Conservation (phyloP, 495 filamentous ascomycete genomes). For the Penicillium pulvis region DNA sequence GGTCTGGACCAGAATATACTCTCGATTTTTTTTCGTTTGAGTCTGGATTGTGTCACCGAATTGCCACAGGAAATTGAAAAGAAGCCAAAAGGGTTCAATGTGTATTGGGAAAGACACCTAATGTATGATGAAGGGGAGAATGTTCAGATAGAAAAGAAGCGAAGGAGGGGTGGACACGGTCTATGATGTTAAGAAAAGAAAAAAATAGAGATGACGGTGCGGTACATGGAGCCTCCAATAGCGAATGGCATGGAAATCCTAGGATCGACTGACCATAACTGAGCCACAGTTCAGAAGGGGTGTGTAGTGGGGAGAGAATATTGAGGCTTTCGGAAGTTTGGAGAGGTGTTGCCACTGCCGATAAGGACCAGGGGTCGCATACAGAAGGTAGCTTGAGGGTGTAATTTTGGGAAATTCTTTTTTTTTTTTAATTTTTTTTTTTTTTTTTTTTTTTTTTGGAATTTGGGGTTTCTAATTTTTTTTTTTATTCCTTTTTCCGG, state of each 20-base stretch:
- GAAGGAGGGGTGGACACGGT: slow-evolving; percentile 25
- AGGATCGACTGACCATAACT: slow-evolving; percentile 17
- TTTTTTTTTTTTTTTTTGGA: slow-evolving; percentile 8
- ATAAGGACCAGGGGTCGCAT: slow-evolving; percentile 20
- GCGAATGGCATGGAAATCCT: slow-evolving; percentile 3
- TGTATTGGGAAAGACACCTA: slow-evolving; percentile 10
- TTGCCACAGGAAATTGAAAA: neutral
- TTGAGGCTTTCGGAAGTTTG: slow-evolving; percentile 25
- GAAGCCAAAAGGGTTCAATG: neutral
- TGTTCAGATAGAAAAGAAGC: slow-evolving; percentile 25
- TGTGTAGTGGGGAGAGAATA: slow-evolving; percentile 4
- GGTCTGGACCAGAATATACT: slow-evolving; percentile 7
- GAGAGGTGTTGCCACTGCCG: slow-evolving; percentile 25
- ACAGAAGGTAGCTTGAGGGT: slow-evolving; percentile 7
- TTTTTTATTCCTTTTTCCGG: slow-evolving; percentile 14
- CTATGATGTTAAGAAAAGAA: slow-evolving; percentile 20
- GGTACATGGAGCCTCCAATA: slow-evolving; percentile 31
- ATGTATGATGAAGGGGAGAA: slow-evolving; percentile 22
- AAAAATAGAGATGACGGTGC: slow-evolving; percentile 23
- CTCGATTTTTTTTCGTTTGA: neutral
- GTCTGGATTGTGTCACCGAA: neutral
- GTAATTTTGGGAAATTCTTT: neutral
- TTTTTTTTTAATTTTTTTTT: slow-evolving; percentile 6
- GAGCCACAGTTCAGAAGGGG: slow-evolving; percentile 22
- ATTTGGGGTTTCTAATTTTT: slow-evolving; percentile 16